Evolutionary conservation across 169 alveolate species (phyloP), one percentile per base, ranked within the genome.

Genomic region (Eimeria sp.): DNA sequence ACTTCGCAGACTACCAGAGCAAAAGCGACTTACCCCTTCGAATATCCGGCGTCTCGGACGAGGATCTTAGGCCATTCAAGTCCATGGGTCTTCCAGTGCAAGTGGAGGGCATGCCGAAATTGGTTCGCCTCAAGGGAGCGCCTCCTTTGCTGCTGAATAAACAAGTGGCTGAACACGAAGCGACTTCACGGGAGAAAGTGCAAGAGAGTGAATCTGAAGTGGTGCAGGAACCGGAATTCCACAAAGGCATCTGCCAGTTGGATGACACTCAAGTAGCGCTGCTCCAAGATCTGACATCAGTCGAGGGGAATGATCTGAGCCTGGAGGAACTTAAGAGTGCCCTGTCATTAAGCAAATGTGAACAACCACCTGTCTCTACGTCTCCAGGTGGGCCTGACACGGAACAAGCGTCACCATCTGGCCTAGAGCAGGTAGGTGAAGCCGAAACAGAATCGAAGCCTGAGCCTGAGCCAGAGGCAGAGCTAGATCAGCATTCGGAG

Each of bases 41-140:
- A 86, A 63, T 86, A 40, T 61, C 93, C 27, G 93, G 93, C 34
- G 93, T 86, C 72, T 86, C 93, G 34, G 82, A 86, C 61, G 93
- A 86, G 45, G 93, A 86, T 40, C 93, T 86, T 16, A 86, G 93
- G 80, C 76, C 43, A 27, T 86, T 86, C 63, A 63, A 58, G 40
- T 86, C 93, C 58, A 86, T 86, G 34, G 93, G 93, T 20, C 80
- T 86, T 61, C 93, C 93, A 43, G 82, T 86, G 22, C 93, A 86
- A 43, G 63, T 86, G 93, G 93, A 86, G 80, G 93, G 93, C 45
- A 63, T 86, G 80, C 27, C 30, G 82, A 86, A 45, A 63, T 43
- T 86, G 14, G 63, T 86, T 63, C 93, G 76, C 45, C 93, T 86
- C 43, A 61, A 30, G 80, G 80, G 63, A 43, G 93, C 63, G 18